Base-by-base conservation (phyloP, 768 basidiomycete species). In the Podaxis pistillaris region DNA sequence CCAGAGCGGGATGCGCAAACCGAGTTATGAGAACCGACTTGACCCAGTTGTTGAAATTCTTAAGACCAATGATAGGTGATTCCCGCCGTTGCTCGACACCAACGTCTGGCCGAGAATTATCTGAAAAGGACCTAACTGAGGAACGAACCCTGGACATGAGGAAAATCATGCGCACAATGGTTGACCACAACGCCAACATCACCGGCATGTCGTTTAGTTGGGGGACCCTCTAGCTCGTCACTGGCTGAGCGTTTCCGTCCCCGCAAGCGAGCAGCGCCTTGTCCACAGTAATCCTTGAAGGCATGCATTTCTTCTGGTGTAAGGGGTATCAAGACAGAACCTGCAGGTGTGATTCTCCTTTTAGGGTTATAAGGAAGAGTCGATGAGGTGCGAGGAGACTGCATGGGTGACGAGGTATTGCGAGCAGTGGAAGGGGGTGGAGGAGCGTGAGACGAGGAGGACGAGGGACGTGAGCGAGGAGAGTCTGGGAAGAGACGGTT, bases 41-140 rank as follows among this genome's bases (percentile, higher is more conserved):
- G 68, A 98, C 90, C 97, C 97, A 99, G 78, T 99, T 99, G 78
- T 99, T 99, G 78, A 98, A 99, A 72, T 84, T 90, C 75, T 97
- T 98, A 59, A 99, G 84, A 40, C 97, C 97, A 59, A 97, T 94
- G 68, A 98, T 99, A 47, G 95, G 94, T 5, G 96, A 98, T 17
- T 90, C 86, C 66, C 83, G 83, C 36, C 97, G 91, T 69, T 91
- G 87, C 9, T 86, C 81, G 33, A 93, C 86, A 61, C 94, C 94
- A 9, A 96, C 90, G 63, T 99, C 95, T 5, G 95, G 95, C 11
- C 97, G 86, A 13, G 86, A 83, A 73, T 99, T 98, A 75, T 99
- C 96, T 97, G 60, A 19, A 66, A 50, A 37, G n/a, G 44, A 46
- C 44, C 24, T 50, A 50, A 63, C 28, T 49, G 38, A 57, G 40